Base-by-base conservation (phyloP, 371 early-diverging fungal species). In the Catenaria anguillulae region DNA sequence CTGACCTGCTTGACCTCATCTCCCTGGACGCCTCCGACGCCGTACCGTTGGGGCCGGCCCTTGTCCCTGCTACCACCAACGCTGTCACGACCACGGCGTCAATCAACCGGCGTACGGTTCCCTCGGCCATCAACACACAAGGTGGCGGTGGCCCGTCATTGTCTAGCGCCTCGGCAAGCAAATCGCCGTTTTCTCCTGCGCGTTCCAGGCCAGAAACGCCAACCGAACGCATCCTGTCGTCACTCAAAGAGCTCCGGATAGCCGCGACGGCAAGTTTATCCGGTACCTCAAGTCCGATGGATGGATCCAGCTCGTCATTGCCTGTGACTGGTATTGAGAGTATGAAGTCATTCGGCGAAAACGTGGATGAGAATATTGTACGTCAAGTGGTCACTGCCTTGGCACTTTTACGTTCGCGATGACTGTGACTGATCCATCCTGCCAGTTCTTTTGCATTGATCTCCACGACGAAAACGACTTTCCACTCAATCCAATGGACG, bases 371-470 rank as follows among this genome's bases (percentile, higher is more conserved):
- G 31, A 24, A 29, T 12, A 29, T 50, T 2, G 52, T 50, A 29
- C 0, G 52, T 50, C 29, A 21, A 13, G 5, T 33, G 29, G 10
- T 13, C 5, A 31, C 34, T 24, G 56, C 2, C 0, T 56, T n/a
- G n/a, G n/a, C n/a, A n/a, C n/a, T n/a, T n/a, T n/a, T n/a, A n/a
- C n/a, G n/a, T n/a, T n/a, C n/a, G n/a, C n/a, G n/a, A n/a, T n/a
- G n/a, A n/a, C n/a, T n/a, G n/a, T n/a, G n/a, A n/a, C n/a, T n/a
- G n/a, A n/a, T n/a, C n/a, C n/a, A n/a, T n/a, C n/a, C n/a, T n/a
- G n/a, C n/a, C n/a, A 58, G 58, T 24, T 58, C 24, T 58, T 58
- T 24, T 58, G 58, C 8, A 33, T 58, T 19, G 58, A 58, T 19
- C 31, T 58, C 8, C 40, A 58, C 58, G 58, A 58, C 13, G 58